Evolutionary conservation across 768 basidiomycete genomes (phyloP).

Genomic region (Naganishia vaughanmartiniae): DNA sequence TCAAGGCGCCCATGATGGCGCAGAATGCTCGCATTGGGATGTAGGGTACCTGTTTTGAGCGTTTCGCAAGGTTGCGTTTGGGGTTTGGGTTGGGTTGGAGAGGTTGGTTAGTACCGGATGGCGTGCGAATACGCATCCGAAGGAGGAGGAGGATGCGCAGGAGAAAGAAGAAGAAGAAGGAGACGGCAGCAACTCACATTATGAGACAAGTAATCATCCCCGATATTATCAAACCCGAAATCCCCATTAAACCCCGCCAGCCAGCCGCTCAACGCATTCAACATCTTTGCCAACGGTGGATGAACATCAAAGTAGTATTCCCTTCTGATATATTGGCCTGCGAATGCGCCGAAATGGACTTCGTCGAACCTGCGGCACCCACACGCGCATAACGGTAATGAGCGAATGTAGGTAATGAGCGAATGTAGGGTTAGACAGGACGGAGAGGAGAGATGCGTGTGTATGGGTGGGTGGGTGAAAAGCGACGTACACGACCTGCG

Average conservation of each 20-base stretch:
- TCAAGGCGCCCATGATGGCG: slow-evolving; percentile 84
- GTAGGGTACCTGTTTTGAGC: slow-evolving; percentile 63
- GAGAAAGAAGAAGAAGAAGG: too few relatives aligned
- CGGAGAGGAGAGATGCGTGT: slow-evolving; percentile 32
- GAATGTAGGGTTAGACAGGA: too few relatives aligned
- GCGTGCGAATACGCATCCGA: too few relatives aligned
- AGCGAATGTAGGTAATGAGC: too few relatives aligned
- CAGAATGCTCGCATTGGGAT: slow-evolving; percentile 90
- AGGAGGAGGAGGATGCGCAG: too few relatives aligned
- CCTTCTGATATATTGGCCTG: slow-evolving; percentile 83
- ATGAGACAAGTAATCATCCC: slow-evolving; percentile 80
- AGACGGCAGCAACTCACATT: slow-evolving; percentile 61
- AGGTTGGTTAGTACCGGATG: too few relatives aligned
- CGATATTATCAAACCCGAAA: slow-evolving; percentile 92
- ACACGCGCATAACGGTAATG: too few relatives aligned
- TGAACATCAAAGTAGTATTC: slow-evolving; percentile 99
- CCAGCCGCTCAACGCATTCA: slow-evolving; percentile 92
- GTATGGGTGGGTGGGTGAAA: too few relatives aligned
- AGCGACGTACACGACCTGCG: slow-evolving; percentile 47
- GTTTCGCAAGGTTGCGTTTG: too few relatives aligned
- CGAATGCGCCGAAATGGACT: slow-evolving; percentile 98
- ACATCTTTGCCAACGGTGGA: slow-evolving; percentile 91
- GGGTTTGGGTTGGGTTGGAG: too few relatives aligned
- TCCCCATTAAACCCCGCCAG: slow-evolving; percentile 92
- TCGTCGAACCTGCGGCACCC: slow-evolving; percentile 74